Base-by-base conservation (phyloP, 2,329 filamentous ascomycete species). In the Bipolaris victoriae region DNA sequence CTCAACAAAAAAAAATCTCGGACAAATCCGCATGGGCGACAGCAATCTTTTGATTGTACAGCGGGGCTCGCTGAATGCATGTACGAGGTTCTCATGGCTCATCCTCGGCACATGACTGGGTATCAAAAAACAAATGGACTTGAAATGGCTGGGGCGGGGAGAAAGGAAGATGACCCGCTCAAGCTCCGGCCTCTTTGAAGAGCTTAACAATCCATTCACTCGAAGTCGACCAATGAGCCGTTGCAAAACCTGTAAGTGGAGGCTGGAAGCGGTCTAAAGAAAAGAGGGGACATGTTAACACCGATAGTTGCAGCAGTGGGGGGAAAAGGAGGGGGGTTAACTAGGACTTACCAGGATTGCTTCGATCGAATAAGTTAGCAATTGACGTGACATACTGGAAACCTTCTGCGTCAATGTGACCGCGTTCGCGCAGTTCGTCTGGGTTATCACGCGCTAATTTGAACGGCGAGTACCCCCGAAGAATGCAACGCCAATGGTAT, bases 371-470 rank as follows among this genome's bases (percentile, higher is more conserved):
- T 22, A 74, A 59, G 35, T 40, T 54, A 10, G 66, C 62, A 18
- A 74, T 65, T 31, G 60, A 62, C 36, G 60, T 67, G 18, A 75
- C 62, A 59, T 75, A 76, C n/a, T 68, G 52, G 41, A 73, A 71
- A 0, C 67, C 69, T 54, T 68, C 62, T 15, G 60, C 41, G 47
- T 76, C 73, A 35, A 74, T 62, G 22, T 69, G 66, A 7, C 70
- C 72, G 16, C 65, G 65, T 45, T 65, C 64, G 22, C 65, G 65
- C 37, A 76, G 40, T 57, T 74, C 69, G 22, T 71, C 69, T 15
- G 73, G 66, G 26, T 76, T 75, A n/a, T 75, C 70, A 7, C 71
- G 69, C 7, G 71, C 73, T 26, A 74, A 35, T 39, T 70, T 71
- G 63, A 76, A 75, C 0, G 74, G 74, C 20, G 60, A 62, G 46